Base-by-base conservation (phyloP, 2,329 filamentous ascomycete genomes). In the Lojkania enalia region DNA sequence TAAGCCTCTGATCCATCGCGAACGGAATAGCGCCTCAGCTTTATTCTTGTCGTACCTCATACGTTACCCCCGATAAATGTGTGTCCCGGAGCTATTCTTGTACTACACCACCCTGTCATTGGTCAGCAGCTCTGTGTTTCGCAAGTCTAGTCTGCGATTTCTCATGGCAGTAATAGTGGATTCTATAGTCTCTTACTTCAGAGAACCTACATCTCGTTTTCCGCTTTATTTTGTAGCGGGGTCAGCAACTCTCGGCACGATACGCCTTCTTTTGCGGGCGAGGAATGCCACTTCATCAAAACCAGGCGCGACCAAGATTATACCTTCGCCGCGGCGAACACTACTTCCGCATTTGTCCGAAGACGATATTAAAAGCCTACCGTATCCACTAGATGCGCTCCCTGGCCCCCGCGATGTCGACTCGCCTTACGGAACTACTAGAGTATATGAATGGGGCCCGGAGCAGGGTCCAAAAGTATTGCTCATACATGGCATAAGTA, bases 371-470 rank as follows among this genome's bases (percentile, higher is more conserved):
- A 42, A 60, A 4, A 44, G 58, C 5, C 52, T 76, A 2, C 72
- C 75, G 0, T 90, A 94, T 65, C 87, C 87, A 1, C 82, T 82
- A 2, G 79, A 89, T 66, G 78, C 80, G 13, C 77, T 91, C 12
- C 87, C 86, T 0, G 85, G 87, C 5, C 81, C 74, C 0, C 78
- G 87, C 46, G 82, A 90, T 63, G 82, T 94, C 13, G 63, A 74
- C 11, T 86, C 83, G 3, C 82, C 84, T 3, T 90, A 88, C 61
- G 88, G 89, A 13, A 81, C 73, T 3, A 80, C 88, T 49, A 75
- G 85, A 35, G 84, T 88, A 2, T 92, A 90, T 63, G 90, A 95
- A 74, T 94, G 85, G 79, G 90, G 90, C 0, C 86, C 87, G 0
- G 77, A 82, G 46, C 72, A 78, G 25, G 88, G 88, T 1, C 78